A percentile compares a stretch with the other conserved stretches of the same genome.
Conservation (phyloP, 306 rosid genomes). For the Delonix regia region DNA sequence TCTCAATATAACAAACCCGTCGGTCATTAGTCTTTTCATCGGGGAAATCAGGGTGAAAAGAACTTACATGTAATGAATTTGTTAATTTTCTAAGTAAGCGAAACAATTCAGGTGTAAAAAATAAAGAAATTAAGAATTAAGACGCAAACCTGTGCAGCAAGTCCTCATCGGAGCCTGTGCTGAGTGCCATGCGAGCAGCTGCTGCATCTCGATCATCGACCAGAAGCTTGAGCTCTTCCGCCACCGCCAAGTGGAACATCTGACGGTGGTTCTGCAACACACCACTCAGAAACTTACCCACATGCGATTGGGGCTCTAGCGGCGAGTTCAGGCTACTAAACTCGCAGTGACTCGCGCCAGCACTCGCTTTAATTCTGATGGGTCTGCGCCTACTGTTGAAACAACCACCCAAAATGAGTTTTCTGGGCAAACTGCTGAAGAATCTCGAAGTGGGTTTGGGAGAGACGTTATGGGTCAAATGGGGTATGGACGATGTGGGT, state of each 20-base stretch:
- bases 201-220: constrained; percentile 74
- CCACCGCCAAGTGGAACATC: constrained; percentile 71
- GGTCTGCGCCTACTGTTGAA: constrained; percentile 4
- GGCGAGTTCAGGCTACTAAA: constrained; percentile 68
- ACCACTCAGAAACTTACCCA: constrained; percentile 57
- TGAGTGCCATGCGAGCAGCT: constrained; percentile 52
- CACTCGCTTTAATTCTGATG: constrained; percentile 32
- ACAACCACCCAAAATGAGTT: background rate
- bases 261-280: constrained; percentile 75
- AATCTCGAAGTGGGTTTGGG: constrained; percentile 7
- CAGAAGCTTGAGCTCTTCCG: constrained; percentile 70
- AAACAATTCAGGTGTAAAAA: no score
- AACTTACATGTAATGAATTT: background rate
- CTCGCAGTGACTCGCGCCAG: constrained; percentile 40
- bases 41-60: background rate
- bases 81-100: background rate
- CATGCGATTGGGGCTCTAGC: constrained; percentile 59
- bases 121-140: no score
- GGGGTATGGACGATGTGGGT: background rate
- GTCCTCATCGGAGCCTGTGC: constrained; percentile 60
- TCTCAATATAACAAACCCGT: background rate
- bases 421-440: background rate
- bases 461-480: background rate
- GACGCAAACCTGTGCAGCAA: constrained; percentile 74
- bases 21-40: background rate